Base-by-base conservation (phyloP, 805 yeast genomes). In the Starmerella asiatica region DNA sequence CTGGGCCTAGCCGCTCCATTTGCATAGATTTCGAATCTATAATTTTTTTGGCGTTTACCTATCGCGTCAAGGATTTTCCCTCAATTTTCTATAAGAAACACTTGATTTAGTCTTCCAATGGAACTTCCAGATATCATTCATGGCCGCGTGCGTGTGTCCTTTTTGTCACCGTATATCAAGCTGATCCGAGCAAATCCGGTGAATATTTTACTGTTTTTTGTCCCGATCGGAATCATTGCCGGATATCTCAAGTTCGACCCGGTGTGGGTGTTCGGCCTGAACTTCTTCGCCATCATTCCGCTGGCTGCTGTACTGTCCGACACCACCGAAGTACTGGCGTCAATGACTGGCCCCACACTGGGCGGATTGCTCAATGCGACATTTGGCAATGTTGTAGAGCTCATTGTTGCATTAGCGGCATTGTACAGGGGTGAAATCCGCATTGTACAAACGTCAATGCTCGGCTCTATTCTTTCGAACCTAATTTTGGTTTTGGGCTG, bases 331-430 rank as follows among this genome's bases (percentile, higher is more conserved):
- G 93, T 85, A 54, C 67, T 91, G 41, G 75, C 94, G 32, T 81
- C 74, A 43, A 76, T 79, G 47, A 84, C 84, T 26, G 96, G 97
- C 44, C 81, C 84, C 54, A 86, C 96, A 8, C 49, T 88, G 19
- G 97, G 98, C 12, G 97, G 97, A 0, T 68, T 91, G 47, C 68
- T 91, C 54, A 91, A 91, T 62, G 98, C 98, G 2, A 86, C 97
- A 8, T 83, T 91, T 58, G 98, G 98, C 43, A 91, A 91, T 59
- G 97, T 97, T 2, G 95, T 91, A 18, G 98, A 91, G 63, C 74
- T 91, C 44, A 91, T 91, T 59, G 97, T 91, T 27, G 81, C 94
- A 1, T 67, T 91, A 21, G 84, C 91, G 50, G 98, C 98, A 1
- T 67, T 91, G 53, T 68, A 63, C 50, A 79, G 81, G 32, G 81